phyloP scores from a whole-genome alignment of 2,329 filamentous ascomycete species.

The Beauveria brongniartii region DNA sequence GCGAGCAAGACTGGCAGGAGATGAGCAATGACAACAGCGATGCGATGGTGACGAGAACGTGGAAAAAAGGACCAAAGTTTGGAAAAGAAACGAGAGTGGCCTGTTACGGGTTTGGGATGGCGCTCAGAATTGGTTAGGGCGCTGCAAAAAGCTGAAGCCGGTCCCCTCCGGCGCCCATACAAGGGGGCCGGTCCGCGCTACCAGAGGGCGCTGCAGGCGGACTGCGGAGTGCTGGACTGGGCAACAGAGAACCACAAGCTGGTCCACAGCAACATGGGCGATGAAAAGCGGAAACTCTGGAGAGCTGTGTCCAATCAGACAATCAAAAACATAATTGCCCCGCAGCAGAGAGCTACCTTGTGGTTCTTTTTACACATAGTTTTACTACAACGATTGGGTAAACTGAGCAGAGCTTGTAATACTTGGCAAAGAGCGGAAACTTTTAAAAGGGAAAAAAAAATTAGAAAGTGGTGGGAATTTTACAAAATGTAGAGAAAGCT shows the following conservation, averaged over 20 bases:
- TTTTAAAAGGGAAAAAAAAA: neutral
- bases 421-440: neutral
- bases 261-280: neutral
- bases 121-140: neutral
- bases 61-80: conserved; percentile 9
- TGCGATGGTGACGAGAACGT: neutral
- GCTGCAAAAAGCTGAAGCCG: neutral
- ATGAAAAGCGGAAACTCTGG: neutral
- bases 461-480: no score
- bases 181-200: neutral
- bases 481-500: neutral
- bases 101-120: conserved; percentile 7
- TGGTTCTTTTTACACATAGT: conserved; percentile 13
- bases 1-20: neutral
- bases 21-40: neutral
- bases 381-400: conserved; percentile 8
- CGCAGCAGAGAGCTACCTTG: conserved; percentile 4
- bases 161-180: conserved; percentile 4
- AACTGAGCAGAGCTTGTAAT: neutral
- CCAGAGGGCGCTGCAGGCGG: neutral
- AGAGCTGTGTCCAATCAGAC: neutral
- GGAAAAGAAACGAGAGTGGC: neutral
- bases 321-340: conserved; percentile 10
- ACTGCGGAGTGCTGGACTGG: neutral
- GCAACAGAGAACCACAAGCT: neutral